Evolutionary conservation across 2,329 filamentous ascomycete species (phyloP).

Genomic region (Lasiodiplodia gonubiensis): DNA sequence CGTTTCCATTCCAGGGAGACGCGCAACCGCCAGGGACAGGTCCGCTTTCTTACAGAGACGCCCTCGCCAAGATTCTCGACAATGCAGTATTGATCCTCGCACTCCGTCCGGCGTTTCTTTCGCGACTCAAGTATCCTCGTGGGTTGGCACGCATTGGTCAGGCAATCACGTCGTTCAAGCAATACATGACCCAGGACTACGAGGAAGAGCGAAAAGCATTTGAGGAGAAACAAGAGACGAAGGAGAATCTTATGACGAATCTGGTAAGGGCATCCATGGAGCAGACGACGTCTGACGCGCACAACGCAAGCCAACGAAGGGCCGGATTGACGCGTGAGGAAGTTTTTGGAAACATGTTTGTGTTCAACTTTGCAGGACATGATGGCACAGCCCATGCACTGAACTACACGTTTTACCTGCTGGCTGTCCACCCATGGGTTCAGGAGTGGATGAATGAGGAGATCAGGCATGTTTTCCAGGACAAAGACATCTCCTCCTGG

Average conservation of each 20-base stretch:
- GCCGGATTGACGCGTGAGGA: conserved; percentile 40
- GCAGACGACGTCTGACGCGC: neutral
- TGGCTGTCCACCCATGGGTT: conserved; percentile 52
- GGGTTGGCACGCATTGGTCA: conserved; percentile 25
- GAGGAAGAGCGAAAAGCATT: conserved; percentile 12
- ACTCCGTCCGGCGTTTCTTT: conserved; percentile 16
- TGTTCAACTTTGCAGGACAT: conserved; percentile 58
- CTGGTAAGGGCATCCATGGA: conserved; percentile 11
- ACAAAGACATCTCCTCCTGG: conserved; percentile 36
- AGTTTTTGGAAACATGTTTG: conserved; percentile 57
- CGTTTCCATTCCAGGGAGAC: conserved; percentile 1
- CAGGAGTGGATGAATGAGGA: conserved; percentile 56
- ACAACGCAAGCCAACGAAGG: neutral
- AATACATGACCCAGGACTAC: conserved; percentile 29
- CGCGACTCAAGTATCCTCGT: conserved; percentile 4
- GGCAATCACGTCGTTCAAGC: conserved; percentile 30
- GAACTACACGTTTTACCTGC: conserved; percentile 50
- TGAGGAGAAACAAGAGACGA: neutral
- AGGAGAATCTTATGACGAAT: conserved; percentile 29
- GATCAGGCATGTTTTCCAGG: conserved; percentile 35
- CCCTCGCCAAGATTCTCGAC: conserved; percentile 17
- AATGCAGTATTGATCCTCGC: conserved; percentile 28
- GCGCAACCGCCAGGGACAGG: neutral
- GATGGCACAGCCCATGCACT: conserved; percentile 58
- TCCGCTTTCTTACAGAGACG: neutral